Conservation (phyloP, 164 flowering plant species). For the Vitis amurensis region DNA sequence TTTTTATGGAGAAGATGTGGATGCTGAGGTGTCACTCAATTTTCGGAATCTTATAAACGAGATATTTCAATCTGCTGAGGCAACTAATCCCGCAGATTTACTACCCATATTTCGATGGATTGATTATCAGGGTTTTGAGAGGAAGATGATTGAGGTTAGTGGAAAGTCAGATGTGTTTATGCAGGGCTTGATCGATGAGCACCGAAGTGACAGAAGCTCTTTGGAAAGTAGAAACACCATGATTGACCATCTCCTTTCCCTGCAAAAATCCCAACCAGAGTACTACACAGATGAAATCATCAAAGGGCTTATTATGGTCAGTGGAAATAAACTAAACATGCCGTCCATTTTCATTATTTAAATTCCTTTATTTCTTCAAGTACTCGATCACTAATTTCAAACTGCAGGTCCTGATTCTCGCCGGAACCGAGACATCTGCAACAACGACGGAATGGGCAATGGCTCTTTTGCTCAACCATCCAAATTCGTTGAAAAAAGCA, state of each 20-base stretch:
- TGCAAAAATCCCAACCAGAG: background rate
- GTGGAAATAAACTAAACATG: too few relatives aligned
- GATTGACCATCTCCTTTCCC: conserved; percentile 2
- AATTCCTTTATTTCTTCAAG: too few relatives aligned
- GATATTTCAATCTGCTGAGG: conserved; percentile 2
- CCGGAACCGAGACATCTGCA: conserved; percentile 19
- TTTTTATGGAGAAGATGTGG: conserved; percentile 36
- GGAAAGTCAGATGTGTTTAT: conserved; percentile 24
- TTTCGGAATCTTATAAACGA: conserved; percentile 26
- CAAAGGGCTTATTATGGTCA: conserved; percentile 9
- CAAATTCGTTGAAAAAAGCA: conserved; percentile 1
- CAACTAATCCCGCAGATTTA: conserved; percentile 26
- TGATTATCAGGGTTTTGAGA: conserved; percentile 16
- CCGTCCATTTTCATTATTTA: background rate
- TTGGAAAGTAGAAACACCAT: conserved; percentile 1
- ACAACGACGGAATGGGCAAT: conserved; percentile 19
- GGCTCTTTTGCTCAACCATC: conserved; percentile 16
- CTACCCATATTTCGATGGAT: conserved; percentile 31
- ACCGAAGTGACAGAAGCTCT: background rate
- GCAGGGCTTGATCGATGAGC: conserved; percentile 31
- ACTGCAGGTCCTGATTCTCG: conserved; percentile 12
- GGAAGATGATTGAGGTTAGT: conserved; percentile 17
- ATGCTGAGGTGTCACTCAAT: conserved; percentile 23
- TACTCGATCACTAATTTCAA: too few relatives aligned
- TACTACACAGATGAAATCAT: conserved; percentile 30